Percentiles rank a stretch among this genome's conserved stretches.
Conservation (phyloP, 2,329 filamentous ascomycete genomes). For the Phoma herbarum region DNA sequence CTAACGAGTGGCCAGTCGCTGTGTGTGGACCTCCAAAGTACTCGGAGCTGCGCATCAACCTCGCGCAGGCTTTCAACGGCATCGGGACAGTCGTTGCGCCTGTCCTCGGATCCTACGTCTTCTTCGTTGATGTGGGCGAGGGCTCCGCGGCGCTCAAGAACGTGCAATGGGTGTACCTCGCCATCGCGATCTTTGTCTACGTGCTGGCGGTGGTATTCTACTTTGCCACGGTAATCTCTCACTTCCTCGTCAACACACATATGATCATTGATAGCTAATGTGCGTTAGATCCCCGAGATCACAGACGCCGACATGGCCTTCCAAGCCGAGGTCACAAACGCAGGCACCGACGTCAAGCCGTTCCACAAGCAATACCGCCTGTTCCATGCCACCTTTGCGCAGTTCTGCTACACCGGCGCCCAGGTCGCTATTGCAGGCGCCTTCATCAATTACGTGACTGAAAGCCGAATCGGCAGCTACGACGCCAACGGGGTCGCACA, state of each 20-base stretch:
- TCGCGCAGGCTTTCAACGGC: constrained; percentile 67
- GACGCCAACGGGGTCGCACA: constrained; percentile 6
- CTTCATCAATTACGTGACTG: constrained; percentile 60
- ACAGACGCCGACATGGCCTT: constrained; percentile 63
- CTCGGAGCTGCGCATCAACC: constrained; percentile 66
- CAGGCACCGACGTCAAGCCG: constrained; percentile 56
- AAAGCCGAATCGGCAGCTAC: constrained; percentile 46
- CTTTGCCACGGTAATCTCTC: constrained; percentile 52
- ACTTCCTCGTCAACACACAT: no score
- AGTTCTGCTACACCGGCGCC: constrained; percentile 82
- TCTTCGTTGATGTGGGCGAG: constrained; percentile 65
- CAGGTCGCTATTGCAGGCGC: constrained; percentile 66
- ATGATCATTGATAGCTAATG: background rate
- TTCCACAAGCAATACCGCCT: constrained; percentile 72
- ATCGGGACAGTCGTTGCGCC: constrained; percentile 67
- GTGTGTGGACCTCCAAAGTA: constrained; percentile 68
- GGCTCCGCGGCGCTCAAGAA: constrained; percentile 62
- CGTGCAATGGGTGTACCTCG: constrained; percentile 72
- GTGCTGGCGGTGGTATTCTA: constrained; percentile 67
- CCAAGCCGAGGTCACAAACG: constrained; percentile 54
- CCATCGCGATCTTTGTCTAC: constrained; percentile 68
- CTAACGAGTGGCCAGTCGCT: constrained; percentile 38
- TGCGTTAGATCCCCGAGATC: constrained; percentile 15
- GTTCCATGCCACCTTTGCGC: constrained; percentile 77
- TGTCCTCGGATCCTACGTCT: constrained; percentile 67